A percentile compares a stretch with the other conserved stretches of the same genome.
Conservation (phyloP, 129 eudicot species). For the Helianthus annuus region DNA sequence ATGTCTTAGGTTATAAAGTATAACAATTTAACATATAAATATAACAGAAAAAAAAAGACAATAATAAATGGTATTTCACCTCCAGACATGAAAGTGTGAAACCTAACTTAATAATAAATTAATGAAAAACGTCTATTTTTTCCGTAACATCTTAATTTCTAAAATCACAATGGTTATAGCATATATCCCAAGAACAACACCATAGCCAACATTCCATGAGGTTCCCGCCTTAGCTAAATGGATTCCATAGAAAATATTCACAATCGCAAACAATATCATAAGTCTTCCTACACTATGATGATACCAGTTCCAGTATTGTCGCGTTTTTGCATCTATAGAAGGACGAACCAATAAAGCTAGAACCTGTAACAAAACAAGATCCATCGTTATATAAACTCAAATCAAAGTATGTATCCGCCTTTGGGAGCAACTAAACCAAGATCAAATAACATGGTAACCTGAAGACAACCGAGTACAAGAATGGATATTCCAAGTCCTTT, state of each 20-base stretch:
- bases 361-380: slow-evolving; percentile 42
- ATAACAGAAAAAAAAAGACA: neutral
- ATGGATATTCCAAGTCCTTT: slow-evolving; percentile 69
- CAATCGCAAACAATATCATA: slow-evolving; percentile 49
- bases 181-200: slow-evolving; percentile 37
- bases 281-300: slow-evolving; percentile 59
- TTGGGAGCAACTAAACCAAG: neutral
- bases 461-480: slow-evolving; percentile 70
- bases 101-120: neutral
- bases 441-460: slow-evolving; percentile 36
- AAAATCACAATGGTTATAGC: slow-evolving; percentile 37
- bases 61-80: neutral
- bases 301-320: slow-evolving; percentile 92
- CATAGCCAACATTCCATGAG: slow-evolving; percentile 63
- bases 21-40: neutral
- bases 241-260: slow-evolving; percentile 75
- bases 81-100: neutral
- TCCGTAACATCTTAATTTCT: slow-evolving; percentile 47
- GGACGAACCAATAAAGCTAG: slow-evolving; percentile 70
- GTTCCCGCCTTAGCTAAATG: slow-evolving; percentile 62
- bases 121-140: slow-evolving; percentile 21
- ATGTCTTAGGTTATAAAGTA: neutral
- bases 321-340: slow-evolving; percentile 52
- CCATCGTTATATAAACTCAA: neutral
- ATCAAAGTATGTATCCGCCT: neutral